Evolutionary conservation across 2,329 filamentous ascomycete genomes (phyloP), one percentile per base, ranked within the genome.

Genomic region (Diplocarpon mali): DNA sequence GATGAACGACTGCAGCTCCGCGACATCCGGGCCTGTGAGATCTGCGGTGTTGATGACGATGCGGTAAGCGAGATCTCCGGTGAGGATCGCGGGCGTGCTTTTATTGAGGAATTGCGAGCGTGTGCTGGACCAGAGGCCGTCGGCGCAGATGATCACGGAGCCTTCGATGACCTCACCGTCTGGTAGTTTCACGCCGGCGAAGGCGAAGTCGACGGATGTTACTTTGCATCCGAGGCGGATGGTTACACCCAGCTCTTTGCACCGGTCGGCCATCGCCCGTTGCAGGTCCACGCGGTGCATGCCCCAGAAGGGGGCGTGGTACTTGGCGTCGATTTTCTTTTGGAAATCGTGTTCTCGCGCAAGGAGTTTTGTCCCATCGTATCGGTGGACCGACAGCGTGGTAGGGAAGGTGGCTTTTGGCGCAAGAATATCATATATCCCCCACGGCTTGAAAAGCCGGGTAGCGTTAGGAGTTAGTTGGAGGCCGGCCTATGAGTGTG

Each of bases 1-100:
- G 1, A 83, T 70, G 64, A 74, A 74, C 0, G 68, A 64, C 14
- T 64, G 62, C 3, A 83, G 59, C 30, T 71, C 66, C 0, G 69
- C 63, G 0, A 11, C 63, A 31, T 58, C 53, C 16, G 65, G 62
- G 35, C 79, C 73, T 0, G 62, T 51, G 1, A 81, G 67, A 27
- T 78, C 65, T 7, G 74, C 67, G 0, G 71, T 55, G 0, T 64
- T 59, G 2, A 83, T 63, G 0, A 80, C 71, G 29, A 83, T 72
- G 1, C 79, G 67, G 54, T 81, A 84, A 1, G 78, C 80, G 12
- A 83, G 59, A 56, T 84, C 79, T 0, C 78, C 79, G 0, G 78
- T 83, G 0, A 75, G 70, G 7, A 70, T 58, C 0, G 78, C 75
- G 5, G 65, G 61, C 30, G 73, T 70, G 3, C 65, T 62, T 0